Conservation (phyloP, 2,329 filamentous ascomycete species). For the Graphiopsis chlorocephala region DNA sequence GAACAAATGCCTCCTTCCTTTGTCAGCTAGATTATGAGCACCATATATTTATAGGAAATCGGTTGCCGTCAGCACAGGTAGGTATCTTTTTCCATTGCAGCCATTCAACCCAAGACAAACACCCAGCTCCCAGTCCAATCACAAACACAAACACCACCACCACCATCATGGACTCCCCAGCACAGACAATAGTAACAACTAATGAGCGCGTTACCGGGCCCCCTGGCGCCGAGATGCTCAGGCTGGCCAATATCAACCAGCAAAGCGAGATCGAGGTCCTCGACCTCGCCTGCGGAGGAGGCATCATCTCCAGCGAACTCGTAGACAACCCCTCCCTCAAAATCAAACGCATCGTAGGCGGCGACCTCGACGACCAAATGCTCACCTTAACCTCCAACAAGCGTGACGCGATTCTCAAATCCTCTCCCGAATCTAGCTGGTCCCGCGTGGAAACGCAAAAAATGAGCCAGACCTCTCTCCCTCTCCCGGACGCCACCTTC, state of each 20-base stretch:
- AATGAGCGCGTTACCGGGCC: constrained; percentile 21
- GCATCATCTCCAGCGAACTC: constrained; percentile 17
- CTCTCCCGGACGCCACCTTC: constrained; percentile 14
- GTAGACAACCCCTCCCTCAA: background rate
- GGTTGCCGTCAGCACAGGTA: background rate
- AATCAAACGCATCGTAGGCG: constrained; percentile 17
- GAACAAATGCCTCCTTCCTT: background rate
- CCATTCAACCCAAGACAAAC: background rate
- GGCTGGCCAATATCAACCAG: constrained; percentile 10
- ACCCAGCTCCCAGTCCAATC: background rate
- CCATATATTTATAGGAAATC: background rate
- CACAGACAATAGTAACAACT: constrained; percentile 10
- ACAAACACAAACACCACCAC: background rate
- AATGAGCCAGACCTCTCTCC: constrained; percentile 16
- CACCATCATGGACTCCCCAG: background rate
- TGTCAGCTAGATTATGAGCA: background rate
- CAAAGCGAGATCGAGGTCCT: constrained; percentile 1
- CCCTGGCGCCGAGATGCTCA: constrained; percentile 17
- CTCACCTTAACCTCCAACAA: constrained; percentile 4
- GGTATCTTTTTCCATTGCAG: background rate
- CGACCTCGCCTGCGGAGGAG: constrained; percentile 21
- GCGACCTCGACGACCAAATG: constrained; percentile 20
- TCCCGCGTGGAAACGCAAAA: constrained; percentile 13
- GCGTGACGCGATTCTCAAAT: background rate
- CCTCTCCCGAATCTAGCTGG: background rate